Percentiles rank a stretch among this genome's conserved stretches.
phyloP scores from a whole-genome alignment of 202 grass and related monocot species.

The Schoenoplectus triqueter region DNA sequence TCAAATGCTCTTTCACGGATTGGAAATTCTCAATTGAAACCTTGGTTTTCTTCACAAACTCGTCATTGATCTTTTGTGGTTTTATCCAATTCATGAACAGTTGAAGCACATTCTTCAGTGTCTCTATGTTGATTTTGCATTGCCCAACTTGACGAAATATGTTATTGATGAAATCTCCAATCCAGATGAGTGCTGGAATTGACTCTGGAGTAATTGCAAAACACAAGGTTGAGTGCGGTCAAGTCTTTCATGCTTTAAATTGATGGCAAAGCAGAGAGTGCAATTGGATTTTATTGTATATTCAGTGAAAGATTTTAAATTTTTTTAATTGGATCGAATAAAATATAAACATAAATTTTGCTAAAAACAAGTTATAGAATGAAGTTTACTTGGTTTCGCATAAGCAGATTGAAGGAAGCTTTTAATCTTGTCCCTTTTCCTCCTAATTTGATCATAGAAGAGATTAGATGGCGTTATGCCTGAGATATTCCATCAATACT shows the following conservation, averaged over 20 bases:
- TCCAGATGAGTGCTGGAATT: not conserved
- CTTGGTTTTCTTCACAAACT: not conserved
- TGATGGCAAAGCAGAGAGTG: too few species aligned
- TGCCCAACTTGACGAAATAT: not conserved
- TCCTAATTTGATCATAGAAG: not conserved
- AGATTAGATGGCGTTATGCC: not conserved
- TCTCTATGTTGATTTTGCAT: not conserved
- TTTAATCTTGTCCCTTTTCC: not conserved
- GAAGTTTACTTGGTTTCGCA: not conserved
- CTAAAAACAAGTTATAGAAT: not conserved
- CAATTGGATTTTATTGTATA: too few species aligned
- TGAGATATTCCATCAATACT: not conserved
- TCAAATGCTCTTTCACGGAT: not conserved
- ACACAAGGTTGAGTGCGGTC: too few species aligned
- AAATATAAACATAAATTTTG: too few species aligned
- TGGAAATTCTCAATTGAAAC: not conserved
- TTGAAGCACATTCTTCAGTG: not conserved
- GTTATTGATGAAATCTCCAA: not conserved
- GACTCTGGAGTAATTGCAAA: not conserved
- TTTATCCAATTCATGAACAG: not conserved
- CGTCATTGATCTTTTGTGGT: not conserved
- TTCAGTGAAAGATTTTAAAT: too few species aligned
- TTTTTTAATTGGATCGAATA: too few species aligned
- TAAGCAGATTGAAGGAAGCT: not conserved
- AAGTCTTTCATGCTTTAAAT: too few species aligned